Percentiles rank a stretch among this genome's conserved stretches.
Evolutionary conservation across 1,284 basidiomycete species (phyloP).

Genomic region (Inonotus hispidus): DNA sequence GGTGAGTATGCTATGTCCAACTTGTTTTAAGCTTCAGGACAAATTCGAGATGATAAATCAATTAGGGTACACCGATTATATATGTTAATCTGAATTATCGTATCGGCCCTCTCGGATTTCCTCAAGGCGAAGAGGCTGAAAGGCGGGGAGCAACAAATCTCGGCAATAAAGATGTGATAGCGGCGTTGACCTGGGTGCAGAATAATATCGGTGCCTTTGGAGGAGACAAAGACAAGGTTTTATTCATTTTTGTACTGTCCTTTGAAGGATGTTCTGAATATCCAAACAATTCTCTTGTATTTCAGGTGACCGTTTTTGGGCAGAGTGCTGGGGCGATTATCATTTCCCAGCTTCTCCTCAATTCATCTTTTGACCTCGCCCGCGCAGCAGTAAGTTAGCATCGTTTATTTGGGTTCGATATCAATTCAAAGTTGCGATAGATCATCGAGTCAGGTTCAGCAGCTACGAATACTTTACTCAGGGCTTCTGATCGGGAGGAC

Average conservation of each 20-base stretch:
- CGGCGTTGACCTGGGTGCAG: conserved; percentile 44
- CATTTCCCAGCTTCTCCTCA: conserved; percentile 37
- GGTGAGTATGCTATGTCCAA: conserved; percentile 28
- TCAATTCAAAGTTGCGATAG: conserved; percentile 23
- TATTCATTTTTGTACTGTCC: not conserved
- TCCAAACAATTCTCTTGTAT: not conserved
- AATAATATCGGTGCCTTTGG: conserved; percentile 41
- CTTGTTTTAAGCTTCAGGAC: conserved; percentile 1
- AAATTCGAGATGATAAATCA: not conserved
- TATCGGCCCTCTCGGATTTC: conserved; percentile 43
- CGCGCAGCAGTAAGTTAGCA: conserved; percentile 36
- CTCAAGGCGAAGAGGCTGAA: conserved; percentile 41
- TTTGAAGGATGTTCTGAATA: not conserved
- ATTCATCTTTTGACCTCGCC: conserved; percentile 36
- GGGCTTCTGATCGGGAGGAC: conserved; percentile 28
- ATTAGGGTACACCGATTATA: conserved; percentile 40
- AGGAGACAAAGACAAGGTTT: conserved; percentile 41
- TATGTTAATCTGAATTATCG: conserved; percentile 55
- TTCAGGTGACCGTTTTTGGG: conserved; percentile 47
- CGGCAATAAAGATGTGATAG: conserved; percentile 39
- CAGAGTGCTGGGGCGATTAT: conserved; percentile 50
- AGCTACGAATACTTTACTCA: conserved; percentile 29
- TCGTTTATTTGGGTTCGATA: not conserved
- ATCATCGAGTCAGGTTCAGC: conserved; percentile 43
- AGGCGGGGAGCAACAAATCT: conserved; percentile 36